A percentile compares a stretch with the other conserved stretches of the same genome.
phyloP scores from a whole-genome alignment of 345 rosid species.

The Syzygium aqueum region DNA sequence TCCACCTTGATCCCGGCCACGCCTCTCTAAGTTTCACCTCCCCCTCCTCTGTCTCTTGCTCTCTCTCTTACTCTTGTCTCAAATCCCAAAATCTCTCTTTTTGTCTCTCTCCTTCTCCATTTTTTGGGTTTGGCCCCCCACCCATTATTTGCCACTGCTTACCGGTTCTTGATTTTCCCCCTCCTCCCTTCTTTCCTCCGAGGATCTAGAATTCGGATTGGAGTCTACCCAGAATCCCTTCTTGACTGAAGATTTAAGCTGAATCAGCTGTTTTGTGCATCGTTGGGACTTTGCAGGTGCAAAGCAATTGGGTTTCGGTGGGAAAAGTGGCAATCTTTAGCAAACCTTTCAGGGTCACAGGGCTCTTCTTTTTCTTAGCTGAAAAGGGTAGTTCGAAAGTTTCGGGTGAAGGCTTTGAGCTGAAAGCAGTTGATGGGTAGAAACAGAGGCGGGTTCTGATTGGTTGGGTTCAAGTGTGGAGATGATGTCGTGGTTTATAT shows the following conservation, averaged over 20 bases:
- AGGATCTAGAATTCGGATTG: background rate
- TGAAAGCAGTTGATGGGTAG: background rate
- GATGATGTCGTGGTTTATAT: background rate
- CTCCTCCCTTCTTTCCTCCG: background rate
- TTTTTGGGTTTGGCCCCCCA: background rate
- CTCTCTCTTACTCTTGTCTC: background rate
- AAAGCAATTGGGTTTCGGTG: background rate
- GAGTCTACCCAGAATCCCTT: background rate
- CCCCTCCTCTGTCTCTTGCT: background rate
- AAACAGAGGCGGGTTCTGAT: background rate
- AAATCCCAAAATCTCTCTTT: constrained; percentile 9
- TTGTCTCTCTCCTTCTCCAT: constrained; percentile 9
- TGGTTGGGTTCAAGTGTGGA: background rate
- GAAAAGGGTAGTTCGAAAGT: background rate
- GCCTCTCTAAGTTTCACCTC: background rate
- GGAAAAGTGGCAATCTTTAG: background rate
- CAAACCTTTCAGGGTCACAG: background rate
- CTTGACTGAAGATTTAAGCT: background rate
- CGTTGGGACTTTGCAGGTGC: background rate
- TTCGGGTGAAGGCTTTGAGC: background rate
- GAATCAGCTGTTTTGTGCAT: background rate
- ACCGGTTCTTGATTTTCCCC: background rate
- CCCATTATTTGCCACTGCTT: background rate
- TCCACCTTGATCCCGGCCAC: constrained; percentile 18
- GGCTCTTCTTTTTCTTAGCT: background rate